Evolutionary conservation across 768 basidiomycete species (phyloP).

Genomic region (Leucosporidium scottii): DNA sequence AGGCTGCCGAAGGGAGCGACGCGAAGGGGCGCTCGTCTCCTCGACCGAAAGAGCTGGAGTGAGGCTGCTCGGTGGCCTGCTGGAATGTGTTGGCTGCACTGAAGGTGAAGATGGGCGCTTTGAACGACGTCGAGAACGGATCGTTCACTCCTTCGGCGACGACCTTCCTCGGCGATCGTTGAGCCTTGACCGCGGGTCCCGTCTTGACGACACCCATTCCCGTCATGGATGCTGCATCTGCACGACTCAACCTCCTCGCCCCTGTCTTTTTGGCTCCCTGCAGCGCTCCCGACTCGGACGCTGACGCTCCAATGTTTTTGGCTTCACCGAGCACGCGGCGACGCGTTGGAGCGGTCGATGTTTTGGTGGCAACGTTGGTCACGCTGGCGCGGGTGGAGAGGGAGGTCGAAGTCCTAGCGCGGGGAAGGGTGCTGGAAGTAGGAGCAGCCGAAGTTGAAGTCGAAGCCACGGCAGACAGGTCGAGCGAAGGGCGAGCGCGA

Average conservation of each 20-base stretch:
- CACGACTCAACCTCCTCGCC: constrained; percentile 5
- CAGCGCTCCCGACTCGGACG: background rate
- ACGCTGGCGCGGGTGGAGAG: too few relatives aligned
- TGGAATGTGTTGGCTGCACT: too few relatives aligned
- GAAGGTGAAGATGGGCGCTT: background rate
- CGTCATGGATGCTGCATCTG: constrained; percentile 14
- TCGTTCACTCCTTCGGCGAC: background rate
- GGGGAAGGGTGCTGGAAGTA: too few relatives aligned
- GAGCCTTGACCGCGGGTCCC: constrained; percentile 3
- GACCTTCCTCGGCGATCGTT: background rate
- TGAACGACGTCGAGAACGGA: constrained; percentile 26
- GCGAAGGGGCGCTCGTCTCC: background rate
- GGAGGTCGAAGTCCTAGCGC: too few relatives aligned
- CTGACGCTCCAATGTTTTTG: background rate
- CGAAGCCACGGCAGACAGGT: too few relatives aligned
- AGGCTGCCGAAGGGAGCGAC: background rate
- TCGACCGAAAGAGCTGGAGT: background rate
- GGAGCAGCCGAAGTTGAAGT: too few relatives aligned
- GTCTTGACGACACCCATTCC: constrained; percentile 27
- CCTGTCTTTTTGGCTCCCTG: background rate
- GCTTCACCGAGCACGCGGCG: background rate
- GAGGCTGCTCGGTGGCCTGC: background rate
- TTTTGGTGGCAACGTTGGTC: background rate
- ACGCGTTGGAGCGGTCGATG: background rate
- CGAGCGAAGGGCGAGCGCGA: too few relatives aligned